A percentile compares a stretch with the other conserved stretches of the same genome.
Evolutionary conservation across 225 moss, liverwort and hornwort genomes (phyloP).

Genomic region (Antitrichia curtipendula): DNA sequence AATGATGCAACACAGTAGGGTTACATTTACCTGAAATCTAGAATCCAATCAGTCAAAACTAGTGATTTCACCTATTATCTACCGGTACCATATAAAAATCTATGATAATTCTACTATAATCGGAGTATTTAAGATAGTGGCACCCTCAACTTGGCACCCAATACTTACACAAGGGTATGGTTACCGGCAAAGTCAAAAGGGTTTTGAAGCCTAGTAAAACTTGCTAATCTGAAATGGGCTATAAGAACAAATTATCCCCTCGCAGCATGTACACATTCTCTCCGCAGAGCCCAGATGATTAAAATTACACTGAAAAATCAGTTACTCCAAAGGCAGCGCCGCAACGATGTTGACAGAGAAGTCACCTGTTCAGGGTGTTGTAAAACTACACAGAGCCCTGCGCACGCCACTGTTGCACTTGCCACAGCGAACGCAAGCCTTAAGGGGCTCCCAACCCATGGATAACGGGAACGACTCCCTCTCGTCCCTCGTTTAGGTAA

Average conservation of each 20-base stretch:
- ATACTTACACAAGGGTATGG: conserved; percentile 9
- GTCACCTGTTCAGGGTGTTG: conserved; percentile 52
- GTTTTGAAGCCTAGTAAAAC: not conserved
- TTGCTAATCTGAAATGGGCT: conserved; percentile 12
- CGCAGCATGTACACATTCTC: conserved; percentile 36
- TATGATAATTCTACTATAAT: not conserved
- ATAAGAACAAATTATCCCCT: conserved; percentile 14
- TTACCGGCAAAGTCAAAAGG: not conserved
- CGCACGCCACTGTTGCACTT: conserved; percentile 51
- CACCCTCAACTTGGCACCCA: not conserved
- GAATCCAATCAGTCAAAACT: not conserved
- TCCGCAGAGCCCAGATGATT: conserved; percentile 17
- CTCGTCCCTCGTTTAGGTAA: conserved; percentile 11
- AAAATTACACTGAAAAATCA: conserved; percentile 36
- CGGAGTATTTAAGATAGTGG: not conserved
- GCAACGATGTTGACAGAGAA: conserved; percentile 34
- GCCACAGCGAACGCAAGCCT: conserved; percentile 31
- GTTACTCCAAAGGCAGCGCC: conserved; percentile 38
- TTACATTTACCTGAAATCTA: not conserved
- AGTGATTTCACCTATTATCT: not conserved
- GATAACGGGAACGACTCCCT: not conserved
- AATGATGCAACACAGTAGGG: not conserved
- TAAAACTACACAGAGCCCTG: conserved; percentile 48
- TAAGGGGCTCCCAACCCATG: conserved; percentile 24
- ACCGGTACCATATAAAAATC: not conserved